phyloP scores from a whole-genome alignment of 768 basidiomycete species.

The Trametes meyenii region DNA sequence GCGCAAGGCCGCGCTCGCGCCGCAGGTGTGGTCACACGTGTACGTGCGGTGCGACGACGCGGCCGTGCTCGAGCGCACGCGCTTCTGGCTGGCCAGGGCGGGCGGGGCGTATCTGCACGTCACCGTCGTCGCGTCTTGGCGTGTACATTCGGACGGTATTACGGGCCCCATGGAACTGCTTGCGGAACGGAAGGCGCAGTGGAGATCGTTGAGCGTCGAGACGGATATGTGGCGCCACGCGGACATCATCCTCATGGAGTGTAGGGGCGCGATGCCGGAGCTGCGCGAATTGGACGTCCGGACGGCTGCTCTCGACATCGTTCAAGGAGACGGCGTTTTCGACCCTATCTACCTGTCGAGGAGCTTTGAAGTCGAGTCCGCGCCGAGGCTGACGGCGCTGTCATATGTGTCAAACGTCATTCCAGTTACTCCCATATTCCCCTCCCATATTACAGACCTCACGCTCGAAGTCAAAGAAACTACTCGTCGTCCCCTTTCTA shows the following conservation, averaged over 20 bases:
- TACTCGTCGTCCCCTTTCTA: constrained; percentile 26
- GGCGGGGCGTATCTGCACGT: constrained; percentile 47
- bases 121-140: constrained; percentile 39
- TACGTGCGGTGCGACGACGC: constrained; percentile 51
- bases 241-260: constrained; percentile 43
- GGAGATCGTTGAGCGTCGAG: constrained; percentile 47
- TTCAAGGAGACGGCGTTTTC: constrained; percentile 4
- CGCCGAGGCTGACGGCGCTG: constrained; percentile 23
- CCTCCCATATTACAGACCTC: constrained; percentile 26
- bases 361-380: constrained; percentile 17
- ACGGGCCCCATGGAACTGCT: constrained; percentile 45
- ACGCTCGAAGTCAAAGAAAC: constrained; percentile 21
- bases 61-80: constrained; percentile 45
- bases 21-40: constrained; percentile 61
- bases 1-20: constrained; percentile 53
- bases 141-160: constrained; percentile 34
- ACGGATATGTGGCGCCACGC: constrained; percentile 42
- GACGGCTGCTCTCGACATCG: constrained; percentile 18
- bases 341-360: constrained; percentile 13
- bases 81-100: constrained; percentile 55
- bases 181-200: constrained; percentile 42
- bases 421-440: constrained; percentile 36
- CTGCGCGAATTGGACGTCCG: constrained; percentile 39
- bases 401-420: constrained; percentile 22
- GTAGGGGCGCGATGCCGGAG: constrained; percentile 36